phyloP scores from a whole-genome alignment of 805 yeast genomes.

The Myxozyma mucilagina region DNA sequence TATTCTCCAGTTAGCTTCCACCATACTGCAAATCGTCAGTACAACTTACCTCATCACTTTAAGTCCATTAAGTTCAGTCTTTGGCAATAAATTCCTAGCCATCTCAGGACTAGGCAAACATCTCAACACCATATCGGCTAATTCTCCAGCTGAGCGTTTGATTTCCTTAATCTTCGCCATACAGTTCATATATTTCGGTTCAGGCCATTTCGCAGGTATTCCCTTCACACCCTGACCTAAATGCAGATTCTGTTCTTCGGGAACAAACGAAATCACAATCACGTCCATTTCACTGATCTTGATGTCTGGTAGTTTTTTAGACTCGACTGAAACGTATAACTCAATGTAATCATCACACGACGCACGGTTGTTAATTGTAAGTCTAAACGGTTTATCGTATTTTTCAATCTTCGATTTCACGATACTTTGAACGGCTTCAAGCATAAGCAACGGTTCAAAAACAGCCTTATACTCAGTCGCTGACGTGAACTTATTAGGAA shows the following conservation, averaged over 20 bases:
- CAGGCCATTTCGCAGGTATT: constrained; percentile 26
- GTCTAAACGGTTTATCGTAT: constrained; percentile 60
- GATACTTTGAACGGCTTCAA: constrained; percentile 94
- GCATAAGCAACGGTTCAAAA: constrained; percentile 75
- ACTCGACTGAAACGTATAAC: constrained; percentile 70
- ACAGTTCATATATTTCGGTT: constrained; percentile 49
- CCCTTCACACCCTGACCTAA: constrained; percentile 2
- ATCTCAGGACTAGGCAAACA: constrained; percentile 53
- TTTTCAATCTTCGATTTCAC: constrained; percentile 66
- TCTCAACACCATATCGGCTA: constrained; percentile 71
- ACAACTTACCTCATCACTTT: constrained; percentile 57
- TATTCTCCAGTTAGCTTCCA: constrained; percentile 1
- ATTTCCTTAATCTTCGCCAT: constrained; percentile 78
- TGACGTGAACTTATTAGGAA: constrained; percentile 56
- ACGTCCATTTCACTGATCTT: constrained; percentile 75
- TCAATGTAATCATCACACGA: constrained; percentile 86
- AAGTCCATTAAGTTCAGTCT: constrained; percentile 64
- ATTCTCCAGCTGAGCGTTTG: constrained; percentile 60
- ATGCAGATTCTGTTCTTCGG: constrained; percentile 38
- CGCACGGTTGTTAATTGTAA: constrained; percentile 75
- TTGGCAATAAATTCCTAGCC: constrained; percentile 59
- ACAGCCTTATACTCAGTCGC: constrained; percentile 66
- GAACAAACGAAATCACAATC: constrained; percentile 60
- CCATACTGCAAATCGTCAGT: background rate
- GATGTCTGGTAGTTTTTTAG: constrained; percentile 51